Conservation (phyloP, 208 protist genomes). For the Leishmania aethiopica region DNA sequence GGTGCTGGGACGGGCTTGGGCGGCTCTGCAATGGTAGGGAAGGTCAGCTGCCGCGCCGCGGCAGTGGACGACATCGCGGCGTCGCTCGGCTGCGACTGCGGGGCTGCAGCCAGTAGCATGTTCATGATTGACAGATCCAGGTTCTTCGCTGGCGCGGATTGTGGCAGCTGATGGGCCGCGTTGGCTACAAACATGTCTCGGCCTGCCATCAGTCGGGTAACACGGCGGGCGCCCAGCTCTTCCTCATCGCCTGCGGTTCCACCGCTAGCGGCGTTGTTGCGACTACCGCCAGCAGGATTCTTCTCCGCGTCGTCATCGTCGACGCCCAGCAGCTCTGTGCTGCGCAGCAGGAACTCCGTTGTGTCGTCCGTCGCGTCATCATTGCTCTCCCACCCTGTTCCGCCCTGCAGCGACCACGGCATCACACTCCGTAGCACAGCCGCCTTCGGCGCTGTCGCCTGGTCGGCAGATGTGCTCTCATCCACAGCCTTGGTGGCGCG, state of each 20-base stretch:
- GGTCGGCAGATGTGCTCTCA: too few species aligned
- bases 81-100: conserved; percentile 8
- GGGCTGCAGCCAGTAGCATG: not conserved
- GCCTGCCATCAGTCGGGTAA: not conserved
- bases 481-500: not conserved
- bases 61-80: not conserved
- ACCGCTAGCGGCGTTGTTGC: not conserved
- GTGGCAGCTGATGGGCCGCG: not conserved
- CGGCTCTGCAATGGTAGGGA: not conserved
- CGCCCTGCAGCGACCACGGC: conserved; percentile 21
- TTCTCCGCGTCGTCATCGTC: conserved; percentile 6
- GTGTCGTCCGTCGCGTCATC: conserved; percentile 9
- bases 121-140: conserved; percentile 9
- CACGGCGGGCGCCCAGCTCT: not conserved
- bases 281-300: not conserved
- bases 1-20: not conserved
- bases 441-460: not conserved
- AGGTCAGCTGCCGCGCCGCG: not conserved
- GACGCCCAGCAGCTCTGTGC: conserved; percentile 15
- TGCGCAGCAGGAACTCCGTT: conserved; percentile 19
- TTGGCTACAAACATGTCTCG: not conserved
- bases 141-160: not conserved
- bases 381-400: not conserved
- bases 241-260: not conserved
- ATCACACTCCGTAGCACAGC: conserved; percentile 11